These are phyloP conservation scores for Sugiyamaella floridensis DNA, from an alignment of 805 yeast genomes.

Conservation along the genomic window DNA sequence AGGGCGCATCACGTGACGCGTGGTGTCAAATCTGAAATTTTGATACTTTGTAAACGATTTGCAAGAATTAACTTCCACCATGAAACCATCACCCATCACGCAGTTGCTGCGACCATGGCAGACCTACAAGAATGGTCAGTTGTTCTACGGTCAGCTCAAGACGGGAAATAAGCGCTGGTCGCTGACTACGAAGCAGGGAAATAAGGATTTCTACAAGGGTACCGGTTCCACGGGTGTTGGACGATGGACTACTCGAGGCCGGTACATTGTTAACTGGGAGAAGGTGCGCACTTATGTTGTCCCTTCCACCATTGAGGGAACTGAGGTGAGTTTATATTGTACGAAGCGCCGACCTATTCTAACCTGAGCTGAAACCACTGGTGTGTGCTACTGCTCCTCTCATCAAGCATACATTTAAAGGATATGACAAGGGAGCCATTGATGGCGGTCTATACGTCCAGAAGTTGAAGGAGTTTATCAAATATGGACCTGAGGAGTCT, in stretches of 20 bases:
- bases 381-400: slow-evolving; percentile 70
- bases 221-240: slow-evolving; percentile 95
- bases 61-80: slow-evolving; percentile 3
- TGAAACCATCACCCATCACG: slow-evolving; percentile 32
- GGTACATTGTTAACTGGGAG: slow-evolving; percentile 70
- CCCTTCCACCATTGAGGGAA: slow-evolving; percentile 43
- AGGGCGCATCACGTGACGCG: not conserved
- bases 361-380: slow-evolving; percentile 54
- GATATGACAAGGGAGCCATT: slow-evolving; percentile 62
- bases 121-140: slow-evolving; percentile 70
- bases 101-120: slow-evolving; percentile 83
- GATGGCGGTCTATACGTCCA: slow-evolving; percentile 69
- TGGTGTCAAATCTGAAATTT: not conserved
- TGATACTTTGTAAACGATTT: not conserved
- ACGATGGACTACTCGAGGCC: slow-evolving; percentile 62
- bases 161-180: slow-evolving; percentile 75
- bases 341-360: not conserved
- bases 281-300: slow-evolving; percentile 88
- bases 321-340: slow-evolving; percentile 12
- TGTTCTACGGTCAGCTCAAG: slow-evolving; percentile 74
- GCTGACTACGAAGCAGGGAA: slow-evolving; percentile 87
- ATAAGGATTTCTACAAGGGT: slow-evolving; percentile 91
- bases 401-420: slow-evolving; percentile 59
- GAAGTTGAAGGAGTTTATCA: slow-evolving; percentile 69
- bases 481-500: slow-evolving; percentile 47